phyloP scores from a whole-genome alignment of 2,329 filamentous ascomycete genomes.

The Nemania sp. region DNA sequence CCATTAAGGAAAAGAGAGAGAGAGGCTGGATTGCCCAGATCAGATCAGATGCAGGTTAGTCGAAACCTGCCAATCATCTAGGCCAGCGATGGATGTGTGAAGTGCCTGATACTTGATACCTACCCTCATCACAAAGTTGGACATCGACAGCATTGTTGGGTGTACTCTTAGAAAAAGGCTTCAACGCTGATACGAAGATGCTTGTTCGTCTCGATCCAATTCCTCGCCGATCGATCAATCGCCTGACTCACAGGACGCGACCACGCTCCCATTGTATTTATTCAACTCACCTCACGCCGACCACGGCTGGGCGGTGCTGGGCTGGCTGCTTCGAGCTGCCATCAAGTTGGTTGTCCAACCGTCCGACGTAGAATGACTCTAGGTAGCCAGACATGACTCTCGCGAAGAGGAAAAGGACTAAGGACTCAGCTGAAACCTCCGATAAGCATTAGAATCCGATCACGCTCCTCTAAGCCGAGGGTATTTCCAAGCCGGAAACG shows the following conservation, averaged over 20 bases:
- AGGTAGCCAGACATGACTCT: no score
- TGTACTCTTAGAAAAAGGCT: not conserved
- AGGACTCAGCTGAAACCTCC: not conserved
- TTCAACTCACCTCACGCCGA: conserved; percentile 3
- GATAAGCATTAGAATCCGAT: conserved; percentile 2
- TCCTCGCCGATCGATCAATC: not conserved
- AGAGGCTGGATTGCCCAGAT: not conserved
- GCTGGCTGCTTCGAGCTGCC: no score
- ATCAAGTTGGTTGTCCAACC: no score
- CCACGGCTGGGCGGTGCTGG: conserved; percentile 2
- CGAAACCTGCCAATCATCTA: not conserved
- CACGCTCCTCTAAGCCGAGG: conserved; percentile 21
- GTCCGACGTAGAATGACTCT: no score
- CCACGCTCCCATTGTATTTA: no score
- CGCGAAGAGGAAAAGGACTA: not conserved
- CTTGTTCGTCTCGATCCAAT: not conserved
- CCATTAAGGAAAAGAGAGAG: not conserved
- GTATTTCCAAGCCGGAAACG: no score
- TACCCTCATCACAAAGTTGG: no score
- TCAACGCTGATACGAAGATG: not conserved
- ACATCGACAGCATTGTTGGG: no score
- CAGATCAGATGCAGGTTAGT: no score
- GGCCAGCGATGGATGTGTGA: no score
- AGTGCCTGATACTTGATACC: no score
- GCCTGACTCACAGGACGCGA: conserved; percentile 1